Base-by-base conservation (phyloP, 768 basidiomycete genomes). In the Tricholoma hemisulphureum region DNA sequence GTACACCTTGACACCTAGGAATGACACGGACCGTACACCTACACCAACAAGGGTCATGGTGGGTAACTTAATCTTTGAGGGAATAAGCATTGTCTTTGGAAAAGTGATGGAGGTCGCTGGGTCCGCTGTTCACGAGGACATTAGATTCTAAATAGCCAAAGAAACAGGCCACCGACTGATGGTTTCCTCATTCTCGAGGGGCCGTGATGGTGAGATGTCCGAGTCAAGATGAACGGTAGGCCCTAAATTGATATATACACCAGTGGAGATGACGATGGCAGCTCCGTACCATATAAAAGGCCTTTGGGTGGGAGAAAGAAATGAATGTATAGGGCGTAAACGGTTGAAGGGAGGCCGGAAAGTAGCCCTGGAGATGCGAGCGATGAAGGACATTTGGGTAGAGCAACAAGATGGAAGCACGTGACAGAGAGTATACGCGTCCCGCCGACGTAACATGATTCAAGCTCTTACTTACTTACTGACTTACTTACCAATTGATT, bases 21-120 rank as follows among this genome's bases (percentile, higher is more conserved):
- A 94, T 13, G 93, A 93, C 28, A 97, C 93, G 0, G 87, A 91
- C 51, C 95, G 80, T 35, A 94, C 92, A 21, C 95, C 95, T 1
- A 93, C 75, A 6, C 95, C 95, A 18, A 97, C 74, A 5, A 96
- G 80, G 10, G 84, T 81, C 64, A 91, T 82, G 2, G 80, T 72
- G 8, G 89, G 84, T 6, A 83, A 71, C 9, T 83, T 80, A 14
- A 82, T 71, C 63, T 85, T 88, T 29, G 88, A 83, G 18, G 86
- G 85, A 20, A 91, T 78, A 16, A 67, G 78, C 21, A 93, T 74
- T 4, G 78, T 79, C 43, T 77, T 86, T 2, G 91, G 91, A 66
- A 93, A 93, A 58, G 78, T 73, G 61, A 93, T 84, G 6, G 83
- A 84, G 2, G 89, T 91, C 20, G 83, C 89, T 41, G 87, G 83